Evolutionary conservation across 805 yeast species (phyloP), one percentile per base, ranked within the genome.

Genomic region (Spencermartinsiella europaea): DNA sequence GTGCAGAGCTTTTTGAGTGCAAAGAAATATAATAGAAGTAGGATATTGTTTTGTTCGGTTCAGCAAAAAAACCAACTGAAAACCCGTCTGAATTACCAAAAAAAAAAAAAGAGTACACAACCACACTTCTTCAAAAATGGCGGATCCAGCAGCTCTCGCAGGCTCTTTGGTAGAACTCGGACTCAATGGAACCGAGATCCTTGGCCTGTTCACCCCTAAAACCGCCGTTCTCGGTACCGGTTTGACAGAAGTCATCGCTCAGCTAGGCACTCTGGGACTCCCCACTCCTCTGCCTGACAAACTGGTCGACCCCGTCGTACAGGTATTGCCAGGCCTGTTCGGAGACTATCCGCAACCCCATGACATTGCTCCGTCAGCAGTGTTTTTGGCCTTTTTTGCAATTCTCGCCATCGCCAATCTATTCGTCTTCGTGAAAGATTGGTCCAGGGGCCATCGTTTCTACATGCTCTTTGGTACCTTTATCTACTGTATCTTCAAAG

Each of bases 351-450:
- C 88, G 2, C 56, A 57, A 21, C 38, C 38, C 19, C 61, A 56
- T 12, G 91, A 84, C 62, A 60, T 70, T 10, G 86, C 79, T 1
- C 89, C 89, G 2, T 67, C 75, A 46, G 77, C 77, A 2, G 61
- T 83, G 0, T 81, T 83, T 53, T 59, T 73, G 2, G 85, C 75
- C 0, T 64, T 76, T 1, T 83, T 79, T 52, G 61, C 67, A 12
- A 49, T 82, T 3, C 54, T 83, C 31, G 55, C 68, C 38, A n/a
- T 77, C 1, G 72, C 72, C 0, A 82, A 80, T 53, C 44, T 69
- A 3, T 53, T 51, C 21, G 67, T 83, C 14, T 81, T 78, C 56
- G 25, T 61, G 5, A 63, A 71, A 34, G 79, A 84, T 61, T 60
- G 54, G 44, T 50, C 67, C 3, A 66, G 85, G 55, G 81, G 81